Conservation (phyloP, 441 rosid species). For the Syzygium syzygioides region DNA sequence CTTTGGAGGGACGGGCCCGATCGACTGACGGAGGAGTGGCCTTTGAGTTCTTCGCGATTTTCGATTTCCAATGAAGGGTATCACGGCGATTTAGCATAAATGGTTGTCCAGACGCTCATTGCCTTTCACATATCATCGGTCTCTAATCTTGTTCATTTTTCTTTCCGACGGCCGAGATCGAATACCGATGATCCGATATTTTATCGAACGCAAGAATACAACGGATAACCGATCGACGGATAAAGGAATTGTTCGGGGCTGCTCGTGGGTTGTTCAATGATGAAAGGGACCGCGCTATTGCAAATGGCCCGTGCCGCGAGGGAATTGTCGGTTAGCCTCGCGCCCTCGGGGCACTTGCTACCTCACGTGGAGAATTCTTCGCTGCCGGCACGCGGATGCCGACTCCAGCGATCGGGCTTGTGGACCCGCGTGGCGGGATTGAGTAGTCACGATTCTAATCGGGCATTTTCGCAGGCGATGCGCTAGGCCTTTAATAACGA, state of each 20-base stretch:
- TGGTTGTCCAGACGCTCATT: background rate
- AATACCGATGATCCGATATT: background rate
- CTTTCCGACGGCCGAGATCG: background rate
- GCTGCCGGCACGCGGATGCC: background rate
- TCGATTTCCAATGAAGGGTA: background rate
- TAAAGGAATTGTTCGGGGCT: background rate
- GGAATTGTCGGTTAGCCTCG: background rate
- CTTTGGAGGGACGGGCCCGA: background rate
- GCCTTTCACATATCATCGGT: background rate
- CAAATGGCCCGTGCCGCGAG: background rate
- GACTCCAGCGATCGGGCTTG: accelerated
- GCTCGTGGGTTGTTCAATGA: background rate
- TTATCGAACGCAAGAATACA: background rate
- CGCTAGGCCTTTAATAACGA: background rate
- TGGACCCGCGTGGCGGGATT: background rate
- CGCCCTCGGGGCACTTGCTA: background rate
- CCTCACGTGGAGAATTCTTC: background rate
- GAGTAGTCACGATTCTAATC: background rate
- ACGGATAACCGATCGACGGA: background rate
- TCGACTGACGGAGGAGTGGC: background rate
- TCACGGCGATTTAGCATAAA: background rate
- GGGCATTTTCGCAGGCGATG: background rate
- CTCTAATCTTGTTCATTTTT: background rate
- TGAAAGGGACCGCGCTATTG: background rate
- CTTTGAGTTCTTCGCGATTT: background rate